A percentile compares a stretch with the other conserved stretches of the same genome.
These are phyloP conservation scores for Mycosarcoma maydis DNA, from an alignment of 1,284 basidiomycete species.

Conservation along the genomic window DNA sequence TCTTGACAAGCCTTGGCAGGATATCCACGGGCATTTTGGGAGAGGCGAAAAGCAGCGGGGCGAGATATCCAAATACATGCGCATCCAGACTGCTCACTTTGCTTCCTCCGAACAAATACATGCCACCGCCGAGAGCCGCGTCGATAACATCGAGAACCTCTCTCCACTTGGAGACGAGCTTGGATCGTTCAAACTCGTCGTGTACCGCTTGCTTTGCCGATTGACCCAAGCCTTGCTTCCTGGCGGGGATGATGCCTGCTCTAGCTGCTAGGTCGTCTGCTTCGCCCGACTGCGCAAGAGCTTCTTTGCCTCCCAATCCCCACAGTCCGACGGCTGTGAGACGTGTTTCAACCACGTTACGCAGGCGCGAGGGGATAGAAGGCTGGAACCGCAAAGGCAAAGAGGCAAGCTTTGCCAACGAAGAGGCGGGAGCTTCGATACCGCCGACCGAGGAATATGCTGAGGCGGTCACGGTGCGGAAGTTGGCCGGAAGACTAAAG, in stretches of 20 bases:
- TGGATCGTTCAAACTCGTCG: conserved; percentile 42
- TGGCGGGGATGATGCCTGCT: conserved; percentile 37
- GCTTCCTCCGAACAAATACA: not conserved
- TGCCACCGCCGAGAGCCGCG: conserved; percentile 7
- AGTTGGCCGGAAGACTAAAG: conserved; percentile 55
- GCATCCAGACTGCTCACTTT: conserved; percentile 38
- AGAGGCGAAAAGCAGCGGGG: conserved; percentile 32
- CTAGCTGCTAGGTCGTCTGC: conserved; percentile 34
- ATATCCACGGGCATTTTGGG: conserved; percentile 33
- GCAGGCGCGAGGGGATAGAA: conserved; percentile 48
- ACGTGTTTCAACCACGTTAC: conserved; percentile 50
- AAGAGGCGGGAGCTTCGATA: not conserved
- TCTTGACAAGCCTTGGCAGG: conserved; percentile 23
- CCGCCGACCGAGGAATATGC: conserved; percentile 31
- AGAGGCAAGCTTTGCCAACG: conserved; percentile 12
- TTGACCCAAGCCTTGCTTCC: conserved; percentile 31
- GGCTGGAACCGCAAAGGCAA: conserved; percentile 28
- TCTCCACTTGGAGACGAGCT: conserved; percentile 25
- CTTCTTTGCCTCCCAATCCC: conserved; percentile 51
- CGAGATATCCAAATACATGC: conserved; percentile 48
- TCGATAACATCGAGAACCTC: conserved; percentile 32
- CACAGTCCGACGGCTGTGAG: conserved; percentile 40
- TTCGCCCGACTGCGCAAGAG: conserved; percentile 24
- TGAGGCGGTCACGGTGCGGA: conserved; percentile 42
- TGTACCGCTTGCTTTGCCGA: conserved; percentile 24